These are phyloP conservation scores for Schizochytrium sp. DNA, from an alignment of 108 stramenopile genomes.

Conservation along the genomic window DNA sequence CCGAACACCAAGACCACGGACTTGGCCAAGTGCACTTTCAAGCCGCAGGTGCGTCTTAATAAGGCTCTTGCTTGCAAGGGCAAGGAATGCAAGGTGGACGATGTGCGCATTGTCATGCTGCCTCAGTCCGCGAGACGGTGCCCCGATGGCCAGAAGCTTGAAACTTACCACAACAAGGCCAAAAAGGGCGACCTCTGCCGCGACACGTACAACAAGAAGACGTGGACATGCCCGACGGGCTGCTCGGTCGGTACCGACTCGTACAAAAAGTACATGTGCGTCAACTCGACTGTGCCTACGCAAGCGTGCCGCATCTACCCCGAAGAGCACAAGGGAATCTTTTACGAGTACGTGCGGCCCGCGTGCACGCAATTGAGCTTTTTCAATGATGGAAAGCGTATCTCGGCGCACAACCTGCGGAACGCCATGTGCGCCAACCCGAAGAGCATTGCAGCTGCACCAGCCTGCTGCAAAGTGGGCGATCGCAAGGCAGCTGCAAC, in stretches of 20 bases:
- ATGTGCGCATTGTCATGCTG: neutral
- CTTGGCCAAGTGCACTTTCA: constrained; percentile 30
- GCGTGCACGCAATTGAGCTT: constrained; percentile 52
- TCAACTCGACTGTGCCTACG: neutral
- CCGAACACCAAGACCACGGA: neutral
- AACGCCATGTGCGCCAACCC: constrained; percentile 39
- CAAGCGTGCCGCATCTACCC: neutral
- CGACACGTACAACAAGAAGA: neutral
- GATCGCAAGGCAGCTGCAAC: neutral
- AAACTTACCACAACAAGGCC: neutral
- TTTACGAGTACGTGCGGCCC: constrained; percentile 43
- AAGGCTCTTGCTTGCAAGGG: constrained; percentile 23
- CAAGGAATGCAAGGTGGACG: neutral
- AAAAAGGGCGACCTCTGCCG: neutral
- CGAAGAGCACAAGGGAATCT: neutral
- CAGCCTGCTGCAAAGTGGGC: constrained; percentile 30
- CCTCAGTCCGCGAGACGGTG: neutral
- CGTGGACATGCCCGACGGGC: neutral
- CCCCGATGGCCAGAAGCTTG: neutral
- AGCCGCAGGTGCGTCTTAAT: constrained; percentile 19
- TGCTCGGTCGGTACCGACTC: neutral
- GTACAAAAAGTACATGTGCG: neutral
- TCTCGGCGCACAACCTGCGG: neutral
- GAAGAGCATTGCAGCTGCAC: constrained; percentile 20
- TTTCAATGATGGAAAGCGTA: constrained; percentile 36